Evolutionary conservation across 106 monocot species (phyloP), one percentile per base, ranked within the genome.

Genomic region (Phalaenopsis aphrodite): DNA sequence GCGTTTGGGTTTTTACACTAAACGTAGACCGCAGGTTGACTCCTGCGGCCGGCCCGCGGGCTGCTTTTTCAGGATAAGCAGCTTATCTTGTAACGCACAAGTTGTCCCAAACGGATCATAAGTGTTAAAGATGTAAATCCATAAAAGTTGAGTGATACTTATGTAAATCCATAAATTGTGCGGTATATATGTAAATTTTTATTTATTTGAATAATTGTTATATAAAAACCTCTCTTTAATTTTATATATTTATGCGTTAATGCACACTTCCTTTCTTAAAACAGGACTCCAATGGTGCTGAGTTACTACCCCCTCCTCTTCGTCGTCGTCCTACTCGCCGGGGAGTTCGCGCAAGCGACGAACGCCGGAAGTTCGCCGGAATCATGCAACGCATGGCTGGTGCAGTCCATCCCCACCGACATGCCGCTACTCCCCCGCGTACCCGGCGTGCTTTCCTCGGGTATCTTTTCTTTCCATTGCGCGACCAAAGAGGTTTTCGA

Each of bases 341-440:
- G 46, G 42, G 43, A 65, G 57, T 68, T 79, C 45, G 64, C 79
- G 55, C 19, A 45, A 16, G 11, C 37, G 17, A n/a, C n/a, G 41
- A 12, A 65, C 9, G 72, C 85, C 41, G 10, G 66, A 2, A 47
- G 85, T 36, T 58, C 82, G 52, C 58, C 87, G 66, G 65, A 76
- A 42, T 78, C 83, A 37, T 96, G 96, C 90, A 91, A 85, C 86
- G 88, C 93, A 73, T 96, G 96, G 93, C 88, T 96, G 5, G 96
- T 96, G 36, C 93, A 96, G 69, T 96, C 96, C 46, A 87, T 96
- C 73, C 96, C 96, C 84, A 96, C 91, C 38, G 93, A 96, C 81
- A 93, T 96, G 96, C 96, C 96, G 39, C 80, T 80, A 48, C 93
- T 96, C 82, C 74, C 77, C 41, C 91, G 78, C 80, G 90, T 96